Base-by-base conservation (phyloP, 805 yeast genomes). In the Yarrowia porcina region DNA sequence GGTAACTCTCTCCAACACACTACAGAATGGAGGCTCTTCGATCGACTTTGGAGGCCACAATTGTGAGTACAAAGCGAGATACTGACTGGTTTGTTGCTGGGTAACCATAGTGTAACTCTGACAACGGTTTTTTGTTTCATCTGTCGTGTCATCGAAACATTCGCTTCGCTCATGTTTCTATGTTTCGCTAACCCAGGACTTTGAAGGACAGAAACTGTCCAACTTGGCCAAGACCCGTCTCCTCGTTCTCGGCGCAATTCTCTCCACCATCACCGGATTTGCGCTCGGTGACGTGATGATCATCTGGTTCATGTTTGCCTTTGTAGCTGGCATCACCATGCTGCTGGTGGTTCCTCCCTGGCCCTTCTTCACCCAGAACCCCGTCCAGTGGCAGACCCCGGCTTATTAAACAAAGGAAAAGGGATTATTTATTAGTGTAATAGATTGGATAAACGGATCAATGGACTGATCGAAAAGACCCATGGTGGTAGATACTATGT, bases 381-480 rank as follows among this genome's bases (percentile, higher is more conserved):
- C 61, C 39, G 61, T 56, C 38, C 47, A 56, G 38, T 56, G 61
- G 61, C 61, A 56, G 61, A 41, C 49, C 18, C 49, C 59, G 17
- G 59, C 59, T 9, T 52, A 52, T 17, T 52, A 50, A n/a, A 21
- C 44, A 27, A 20, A 11, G 13, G 27, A 17, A 3, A 11, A 30
- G 21, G 23, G 6, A 12, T 41, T 41, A 41, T 41, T 44, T 44
- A 25, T 44, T 44, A 33, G 28, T 17, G 20, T 41, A 27, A 44
- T 44, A 27, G 35, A 44, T 33, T 35, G 23, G 18, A 36, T 20
- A n/a, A n/a, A n/a, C n/a, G n/a, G n/a, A n/a, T n/a, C n/a, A n/a
- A n/a, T n/a, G n/a, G n/a, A n/a, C n/a, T n/a, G n/a, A n/a, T n/a
- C n/a, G n/a, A n/a, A n/a, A n/a, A n/a, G n/a, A n/a, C n/a, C n/a